Evolutionary conservation across 2,329 filamentous ascomycete species (phyloP).

Genomic region (Calonectria pauciramosa): DNA sequence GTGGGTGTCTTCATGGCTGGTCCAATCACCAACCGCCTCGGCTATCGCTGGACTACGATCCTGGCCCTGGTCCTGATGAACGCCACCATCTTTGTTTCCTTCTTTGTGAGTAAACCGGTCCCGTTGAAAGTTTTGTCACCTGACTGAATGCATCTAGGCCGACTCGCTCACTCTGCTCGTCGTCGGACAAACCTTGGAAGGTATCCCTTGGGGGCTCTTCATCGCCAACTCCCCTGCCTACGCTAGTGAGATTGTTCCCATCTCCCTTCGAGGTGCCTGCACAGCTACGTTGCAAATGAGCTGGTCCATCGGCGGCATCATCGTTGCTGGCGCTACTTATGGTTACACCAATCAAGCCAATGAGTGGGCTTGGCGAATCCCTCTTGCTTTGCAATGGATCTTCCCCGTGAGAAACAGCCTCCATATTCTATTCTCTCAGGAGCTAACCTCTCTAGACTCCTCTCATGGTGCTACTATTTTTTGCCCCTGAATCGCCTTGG

Average conservation of each 20-base stretch:
- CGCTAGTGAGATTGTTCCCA: slow-evolving; percentile 69
- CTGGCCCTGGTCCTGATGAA: slow-evolving; percentile 53
- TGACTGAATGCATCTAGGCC: slow-evolving; percentile 15
- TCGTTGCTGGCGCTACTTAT: slow-evolving; percentile 69
- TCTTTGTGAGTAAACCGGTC: slow-evolving; percentile 55
- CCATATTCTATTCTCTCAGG: no score
- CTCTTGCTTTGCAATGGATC: slow-evolving; percentile 69
- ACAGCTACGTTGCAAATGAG: slow-evolving; percentile 74
- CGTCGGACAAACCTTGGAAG: slow-evolving; percentile 67
- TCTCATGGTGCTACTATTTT: slow-evolving; percentile 14
- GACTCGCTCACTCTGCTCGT: slow-evolving; percentile 57
- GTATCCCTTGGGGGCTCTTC: slow-evolving; percentile 72
- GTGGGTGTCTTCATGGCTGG: slow-evolving; percentile 52
- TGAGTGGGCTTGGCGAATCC: slow-evolving; percentile 53
- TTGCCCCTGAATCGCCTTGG: slow-evolving; percentile 24
- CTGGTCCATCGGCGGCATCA: slow-evolving; percentile 72
- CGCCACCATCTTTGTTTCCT: slow-evolving; percentile 60
- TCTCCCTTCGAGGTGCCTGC: slow-evolving; percentile 65
- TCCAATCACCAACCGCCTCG: slow-evolving; percentile 49
- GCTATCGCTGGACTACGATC: slow-evolving; percentile 52
- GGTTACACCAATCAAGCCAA: slow-evolving; percentile 57
- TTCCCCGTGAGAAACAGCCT: no score
- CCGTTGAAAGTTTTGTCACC: accelerated
- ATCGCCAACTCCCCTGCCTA: slow-evolving; percentile 73
- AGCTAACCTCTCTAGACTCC: slow-evolving; percentile 17